Percentiles rank a stretch among this genome's conserved stretches.
Conservation (phyloP, 768 basidiomycete species). For the Phanerochaete carnosa region DNA sequence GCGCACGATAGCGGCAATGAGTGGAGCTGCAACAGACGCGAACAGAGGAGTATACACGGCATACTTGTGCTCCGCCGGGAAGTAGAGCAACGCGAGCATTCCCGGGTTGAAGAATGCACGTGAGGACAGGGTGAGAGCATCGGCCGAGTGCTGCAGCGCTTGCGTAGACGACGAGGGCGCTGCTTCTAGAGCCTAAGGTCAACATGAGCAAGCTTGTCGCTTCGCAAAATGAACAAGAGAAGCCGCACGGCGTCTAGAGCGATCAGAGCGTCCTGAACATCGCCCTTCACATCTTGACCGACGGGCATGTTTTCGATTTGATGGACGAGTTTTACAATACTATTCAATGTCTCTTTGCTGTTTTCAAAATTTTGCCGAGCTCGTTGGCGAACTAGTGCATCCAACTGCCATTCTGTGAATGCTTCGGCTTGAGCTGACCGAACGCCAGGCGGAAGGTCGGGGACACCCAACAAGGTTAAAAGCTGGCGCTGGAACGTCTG, state of each 20-base stretch:
- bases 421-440: constrained; percentile 19
- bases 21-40: constrained; percentile 82
- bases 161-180: constrained; percentile 37
- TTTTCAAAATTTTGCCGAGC: constrained; percentile 64
- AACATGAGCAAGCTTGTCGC: neutral
- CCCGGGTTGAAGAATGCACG: constrained; percentile 95
- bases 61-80: constrained; percentile 96
- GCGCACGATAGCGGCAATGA: constrained; percentile 69
- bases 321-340: constrained; percentile 80
- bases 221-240: neutral
- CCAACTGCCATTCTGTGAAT: constrained; percentile 76
- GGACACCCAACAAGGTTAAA: constrained; percentile 76
- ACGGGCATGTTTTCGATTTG: constrained; percentile 94
- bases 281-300: constrained; percentile 66
- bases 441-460: constrained; percentile 53
- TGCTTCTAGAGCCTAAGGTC: constrained; percentile 35
- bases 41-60: constrained; percentile 96
- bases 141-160: constrained; percentile 56
- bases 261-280: constrained; percentile 66
- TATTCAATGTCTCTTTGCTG: constrained; percentile 71
- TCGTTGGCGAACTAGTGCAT: constrained; percentile 70
- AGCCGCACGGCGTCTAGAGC: constrained; percentile 68
- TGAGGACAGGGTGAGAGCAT: constrained; percentile 64
- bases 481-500: constrained; percentile 69
- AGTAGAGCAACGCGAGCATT: constrained; percentile 94